Evolutionary conservation across 2,329 filamentous ascomycete species (phyloP).

Genomic region (Aspergillus flavus): DNA sequence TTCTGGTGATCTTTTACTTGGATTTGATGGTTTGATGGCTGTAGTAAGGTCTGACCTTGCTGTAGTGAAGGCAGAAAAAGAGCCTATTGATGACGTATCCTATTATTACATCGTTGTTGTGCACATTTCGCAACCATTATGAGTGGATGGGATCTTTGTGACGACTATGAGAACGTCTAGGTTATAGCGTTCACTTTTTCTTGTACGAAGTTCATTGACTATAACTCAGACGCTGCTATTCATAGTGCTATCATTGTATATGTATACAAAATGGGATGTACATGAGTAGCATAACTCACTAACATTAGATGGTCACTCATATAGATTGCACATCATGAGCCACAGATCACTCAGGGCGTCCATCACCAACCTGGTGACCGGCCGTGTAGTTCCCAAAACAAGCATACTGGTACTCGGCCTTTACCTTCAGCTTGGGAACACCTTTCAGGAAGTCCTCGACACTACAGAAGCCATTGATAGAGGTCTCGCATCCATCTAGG

Average conservation of each 20-base stretch:
- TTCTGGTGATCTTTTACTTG: too few species aligned
- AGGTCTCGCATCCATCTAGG: conserved; percentile 27
- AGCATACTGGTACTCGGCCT: conserved; percentile 32
- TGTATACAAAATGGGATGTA: neutral
- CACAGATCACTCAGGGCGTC: conserved; percentile 14
- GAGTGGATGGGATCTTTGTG: neutral
- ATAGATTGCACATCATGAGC: neutral
- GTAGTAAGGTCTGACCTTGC: neutral
- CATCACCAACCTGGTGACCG: conserved; percentile 30
- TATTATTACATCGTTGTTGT: too few species aligned
- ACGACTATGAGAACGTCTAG: neutral
- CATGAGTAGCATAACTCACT: neutral
- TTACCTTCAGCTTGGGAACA: conserved; percentile 26
- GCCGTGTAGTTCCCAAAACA: conserved; percentile 33
- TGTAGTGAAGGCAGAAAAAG: neutral
- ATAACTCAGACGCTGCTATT: neutral
- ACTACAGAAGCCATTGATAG: conserved; percentile 33
- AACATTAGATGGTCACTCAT: neutral
- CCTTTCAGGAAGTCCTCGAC: conserved; percentile 30
- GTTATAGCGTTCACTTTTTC: neutral
- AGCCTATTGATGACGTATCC: too few species aligned
- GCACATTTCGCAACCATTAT: neutral
- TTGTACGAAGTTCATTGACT: too few species aligned
- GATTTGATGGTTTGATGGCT: neutral
- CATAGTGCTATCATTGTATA: neutral